Evolutionary conservation across 257 asterid species (phyloP).

Genomic region (Prunella vulgaris): DNA sequence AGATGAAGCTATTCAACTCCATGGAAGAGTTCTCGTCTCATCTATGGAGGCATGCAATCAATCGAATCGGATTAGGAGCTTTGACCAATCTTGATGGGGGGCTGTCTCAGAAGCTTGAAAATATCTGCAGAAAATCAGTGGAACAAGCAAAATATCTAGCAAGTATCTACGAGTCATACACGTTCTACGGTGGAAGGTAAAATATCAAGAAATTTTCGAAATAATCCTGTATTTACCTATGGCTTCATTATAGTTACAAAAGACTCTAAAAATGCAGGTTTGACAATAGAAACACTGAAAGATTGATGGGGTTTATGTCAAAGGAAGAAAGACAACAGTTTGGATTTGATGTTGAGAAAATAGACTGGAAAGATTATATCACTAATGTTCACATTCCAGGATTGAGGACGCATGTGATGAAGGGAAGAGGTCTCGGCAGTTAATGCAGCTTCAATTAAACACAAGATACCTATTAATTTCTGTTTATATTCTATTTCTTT

Average conservation of each 20-base stretch:
- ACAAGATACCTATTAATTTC: slow-evolving; percentile 18
- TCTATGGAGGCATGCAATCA: slow-evolving; percentile 68
- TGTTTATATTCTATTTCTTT: slow-evolving; percentile 15
- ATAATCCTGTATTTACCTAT: neutral
- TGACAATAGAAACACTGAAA: slow-evolving; percentile 80
- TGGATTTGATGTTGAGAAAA: slow-evolving; percentile 77
- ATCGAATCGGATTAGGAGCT: slow-evolving; percentile 46
- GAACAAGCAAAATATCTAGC: slow-evolving; percentile 87
- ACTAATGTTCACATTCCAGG: slow-evolving; percentile 89
- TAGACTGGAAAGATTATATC: slow-evolving; percentile 90
- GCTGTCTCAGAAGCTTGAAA: slow-evolving; percentile 53
- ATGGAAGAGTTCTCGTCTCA: slow-evolving; percentile 86
- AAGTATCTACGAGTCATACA: slow-evolving; percentile 73
- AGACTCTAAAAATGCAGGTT: slow-evolving; percentile 49
- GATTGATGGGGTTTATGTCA: slow-evolving; percentile 69
- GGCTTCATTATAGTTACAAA: slow-evolving; percentile 7
- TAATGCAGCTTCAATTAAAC: slow-evolving; percentile 23
- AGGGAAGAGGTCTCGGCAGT: slow-evolving; percentile 66
- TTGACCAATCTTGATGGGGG: slow-evolving; percentile 47
- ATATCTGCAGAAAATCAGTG: slow-evolving; percentile 70
- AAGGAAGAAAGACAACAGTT: slow-evolving; percentile 64
- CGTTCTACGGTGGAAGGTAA: slow-evolving; percentile 92
- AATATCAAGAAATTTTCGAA: neutral
- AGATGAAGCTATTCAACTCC: slow-evolving; percentile 72
- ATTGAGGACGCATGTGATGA: slow-evolving; percentile 87